Conservation (phyloP, 2,329 filamentous ascomycete species). For the Fusarium fracticaudum region DNA sequence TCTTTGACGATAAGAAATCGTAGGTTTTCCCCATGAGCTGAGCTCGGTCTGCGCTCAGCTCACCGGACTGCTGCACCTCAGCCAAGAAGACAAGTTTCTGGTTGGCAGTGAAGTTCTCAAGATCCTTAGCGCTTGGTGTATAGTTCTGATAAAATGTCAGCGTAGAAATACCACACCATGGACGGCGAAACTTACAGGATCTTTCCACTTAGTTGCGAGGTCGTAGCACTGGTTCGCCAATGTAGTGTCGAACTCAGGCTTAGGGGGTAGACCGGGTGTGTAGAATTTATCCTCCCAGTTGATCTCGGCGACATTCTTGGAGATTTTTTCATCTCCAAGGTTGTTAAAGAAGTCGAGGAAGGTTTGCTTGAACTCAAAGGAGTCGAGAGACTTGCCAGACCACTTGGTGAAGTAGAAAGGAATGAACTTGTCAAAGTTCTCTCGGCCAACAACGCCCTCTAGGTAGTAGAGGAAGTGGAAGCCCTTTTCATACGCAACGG, state of each 20-base stretch:
- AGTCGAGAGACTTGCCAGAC: slow-evolving; percentile 87
- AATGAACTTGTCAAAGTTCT: slow-evolving; percentile 95
- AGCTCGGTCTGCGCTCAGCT: slow-evolving; percentile 72
- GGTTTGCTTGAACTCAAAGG: slow-evolving; percentile 91
- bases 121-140: slow-evolving; percentile 73
- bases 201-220: slow-evolving; percentile 84
- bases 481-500: slow-evolving; percentile 94
- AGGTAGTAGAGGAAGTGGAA: slow-evolving; percentile 94
- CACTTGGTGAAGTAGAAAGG: slow-evolving; percentile 92
- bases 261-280: slow-evolving; percentile 85
- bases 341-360: slow-evolving; percentile 84
- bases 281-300: slow-evolving; percentile 95
- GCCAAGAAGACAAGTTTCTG: slow-evolving; percentile 94
- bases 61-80: slow-evolving; percentile 70
- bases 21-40: slow-evolving; percentile 80
- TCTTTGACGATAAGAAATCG: slow-evolving; percentile 76
- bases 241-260: slow-evolving; percentile 89
- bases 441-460: slow-evolving; percentile 83
- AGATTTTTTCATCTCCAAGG: slow-evolving; percentile 68
- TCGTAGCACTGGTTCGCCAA: slow-evolving; percentile 87
- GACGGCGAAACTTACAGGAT: slow-evolving; percentile 55
- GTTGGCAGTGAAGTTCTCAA: slow-evolving; percentile 80
- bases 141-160: slow-evolving; percentile 59
- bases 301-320: slow-evolving; percentile 74
- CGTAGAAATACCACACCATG: neutral